Base-by-base conservation (phyloP, 1,284 basidiomycete species). In the Mycena citricolor region DNA sequence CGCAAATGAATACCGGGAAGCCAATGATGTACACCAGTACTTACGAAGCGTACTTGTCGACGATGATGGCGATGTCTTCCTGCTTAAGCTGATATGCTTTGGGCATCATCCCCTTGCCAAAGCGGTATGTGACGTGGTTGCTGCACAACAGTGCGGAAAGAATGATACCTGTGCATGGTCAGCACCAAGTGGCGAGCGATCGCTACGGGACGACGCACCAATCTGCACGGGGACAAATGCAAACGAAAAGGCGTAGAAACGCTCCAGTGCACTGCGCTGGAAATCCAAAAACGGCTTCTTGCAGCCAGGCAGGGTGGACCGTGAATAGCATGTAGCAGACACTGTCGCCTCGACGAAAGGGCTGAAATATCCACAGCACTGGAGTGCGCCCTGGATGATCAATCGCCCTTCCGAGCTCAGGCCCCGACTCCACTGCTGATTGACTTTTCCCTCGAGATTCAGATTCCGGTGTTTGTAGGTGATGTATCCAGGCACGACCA, bases 21-120 rank as follows among this genome's bases (percentile, higher is more conserved):
- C n/a, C n/a, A n/a, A n/a, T n/a, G n/a, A n/a, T n/a, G 21, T 13
- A 20, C 17, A 43, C 5, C 24, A 17, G 10, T 21, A 41, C 47
- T 33, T 21, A 42, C 44, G 21, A n/a, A 2, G 49, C 50, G 24
- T 48, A 52, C 13, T 29, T 30, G 12, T 86, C 81, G 76, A 85
- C 79, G 52, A 86, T 81, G 13, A 79, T 70, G 7, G 77, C 80
- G 76, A 86, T 82, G 44, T 69, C 75, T 39, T 68, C 70, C 63
- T 76, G 61, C 57, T 79, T 77, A 36, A 88, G 64, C 23, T 83
- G 65, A 61, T 86, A 88, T 23, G 75, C 74, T 66, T 83, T 77
- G n/a, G 85, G 85, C 68, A 82, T 86, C 72, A 88, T 76, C 24
- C 84, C 84, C 66, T 88, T 88, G 16, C 83, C 84, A 59, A 86